Base-by-base conservation (phyloP, 306 rosid species). In the Quercus suber region DNA sequence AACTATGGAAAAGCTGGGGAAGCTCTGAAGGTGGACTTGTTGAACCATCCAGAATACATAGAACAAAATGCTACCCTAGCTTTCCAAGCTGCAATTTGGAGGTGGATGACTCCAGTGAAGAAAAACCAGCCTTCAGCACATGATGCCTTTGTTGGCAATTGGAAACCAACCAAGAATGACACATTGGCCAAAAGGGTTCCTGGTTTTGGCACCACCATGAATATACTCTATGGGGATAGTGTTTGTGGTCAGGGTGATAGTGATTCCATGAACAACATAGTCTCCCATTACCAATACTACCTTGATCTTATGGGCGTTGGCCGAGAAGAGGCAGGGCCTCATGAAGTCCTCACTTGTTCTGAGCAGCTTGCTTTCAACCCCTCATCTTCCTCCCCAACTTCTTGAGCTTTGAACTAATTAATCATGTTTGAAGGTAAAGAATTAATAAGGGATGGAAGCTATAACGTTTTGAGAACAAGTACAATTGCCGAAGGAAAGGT, bases 151-250 rank as follows among this genome's bases (percentile, higher is more conserved):
- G 89, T 93, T 18, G 99, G 98, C 37, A 79, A 82, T 52, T 95
- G 99, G 99, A 93, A 95, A 86, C 99, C 99, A 4, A 89, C 89
- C 82, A 93, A 88, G 92, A 95, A 95, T 2, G 99, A 95, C 83
- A 95, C 98, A 2, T 4, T 84, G 85, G 82, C 74, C 31, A 85
- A 95, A 13, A 84, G 99, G n/a, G 3, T 85, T 76, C 96, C 98
- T 27, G 99, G 99, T 59, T 95, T 95, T 55, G 99, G 99, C 6
- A 4, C 92, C 20, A 95, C 99, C 71, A 95, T 95, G 99, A 95
- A 95, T 84, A 30, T 95, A 83, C 93, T 95, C 17, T 95, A 95
- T 6, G 98, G 99, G 2, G 98, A 95, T 17, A 1, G 52, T n/a
- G 76, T 84, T 55, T 95, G 99, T 70, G 97, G 97, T 27, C 76